These are phyloP conservation scores for Blastomyces gilchristii DNA, from an alignment of 2,329 filamentous ascomycete genomes.

Conservation along the genomic window DNA sequence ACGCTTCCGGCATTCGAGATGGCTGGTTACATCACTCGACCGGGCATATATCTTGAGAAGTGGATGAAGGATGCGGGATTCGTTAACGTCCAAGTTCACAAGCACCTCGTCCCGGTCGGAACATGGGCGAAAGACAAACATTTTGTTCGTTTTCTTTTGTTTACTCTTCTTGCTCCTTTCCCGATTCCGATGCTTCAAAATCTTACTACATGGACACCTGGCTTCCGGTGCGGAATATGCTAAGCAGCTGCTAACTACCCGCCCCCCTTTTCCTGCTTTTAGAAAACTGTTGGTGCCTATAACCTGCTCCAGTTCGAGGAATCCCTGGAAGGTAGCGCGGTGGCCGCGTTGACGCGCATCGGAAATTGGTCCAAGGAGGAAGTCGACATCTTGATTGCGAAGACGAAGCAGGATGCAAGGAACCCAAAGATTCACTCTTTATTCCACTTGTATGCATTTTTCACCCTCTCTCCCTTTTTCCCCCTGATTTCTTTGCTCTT, in stretches of 20 bases:
- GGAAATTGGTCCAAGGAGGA: conserved; percentile 8
- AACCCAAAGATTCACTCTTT: conserved; percentile 6
- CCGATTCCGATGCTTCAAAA: conserved; percentile 17
- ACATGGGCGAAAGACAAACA: conserved; percentile 20
- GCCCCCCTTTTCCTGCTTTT: neutral
- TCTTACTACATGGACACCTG: neutral
- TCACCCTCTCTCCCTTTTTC: neutral
- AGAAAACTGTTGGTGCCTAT: conserved; percentile 5
- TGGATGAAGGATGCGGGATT: conserved; percentile 20
- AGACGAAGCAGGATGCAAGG: conserved; percentile 5
- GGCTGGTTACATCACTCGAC: conserved; percentile 1
- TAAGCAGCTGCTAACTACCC: neutral
- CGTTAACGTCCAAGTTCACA: conserved; percentile 15
- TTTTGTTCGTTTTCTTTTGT: conserved; percentile 10
- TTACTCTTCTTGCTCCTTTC: conserved; percentile 8
- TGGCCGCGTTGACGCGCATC: conserved; percentile 7
- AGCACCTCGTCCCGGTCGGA: conserved; percentile 20
- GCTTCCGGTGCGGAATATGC: neutral
- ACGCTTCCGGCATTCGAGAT: conserved; percentile 2
- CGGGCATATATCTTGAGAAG: conserved; percentile 11
- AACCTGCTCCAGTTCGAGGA: conserved; percentile 5
- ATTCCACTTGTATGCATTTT: conserved; percentile 8
- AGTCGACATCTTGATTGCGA: conserved; percentile 5
- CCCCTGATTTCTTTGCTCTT: neutral
- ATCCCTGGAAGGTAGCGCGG: conserved; percentile 4